These are phyloP conservation scores for Euphorbia tirucalli DNA, from an alignment of 345 rosid species.

Conservation along the genomic window DNA sequence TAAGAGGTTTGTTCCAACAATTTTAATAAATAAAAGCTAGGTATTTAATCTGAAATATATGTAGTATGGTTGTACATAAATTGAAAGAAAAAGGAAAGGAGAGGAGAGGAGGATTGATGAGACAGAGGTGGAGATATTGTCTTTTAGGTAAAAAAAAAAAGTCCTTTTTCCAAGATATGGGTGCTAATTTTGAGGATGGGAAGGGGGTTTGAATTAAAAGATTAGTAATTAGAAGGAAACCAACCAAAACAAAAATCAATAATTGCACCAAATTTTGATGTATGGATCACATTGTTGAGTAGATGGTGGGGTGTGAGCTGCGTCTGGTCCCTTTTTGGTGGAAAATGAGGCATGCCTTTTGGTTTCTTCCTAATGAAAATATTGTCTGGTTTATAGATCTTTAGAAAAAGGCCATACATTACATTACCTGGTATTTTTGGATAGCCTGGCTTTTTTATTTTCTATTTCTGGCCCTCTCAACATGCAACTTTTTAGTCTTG, in stretches of 20 bases:
- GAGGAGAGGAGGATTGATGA: conserved; percentile 16
- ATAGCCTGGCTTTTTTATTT: too few species aligned
- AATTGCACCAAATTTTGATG: conserved; percentile 36
- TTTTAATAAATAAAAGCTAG: too few species aligned
- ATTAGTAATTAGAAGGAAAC: conserved; percentile 1
- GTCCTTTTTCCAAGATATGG: conserved; percentile 45
- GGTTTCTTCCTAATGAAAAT: too few species aligned
- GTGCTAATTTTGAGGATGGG: conserved; percentile 32
- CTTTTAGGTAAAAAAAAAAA: conserved; percentile 27
- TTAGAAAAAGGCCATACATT: too few species aligned
- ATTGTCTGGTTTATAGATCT: too few species aligned
- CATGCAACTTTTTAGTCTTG: too few species aligned
- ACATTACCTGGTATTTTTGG: too few species aligned
- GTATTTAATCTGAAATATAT: too few species aligned
- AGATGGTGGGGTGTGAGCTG: conserved; percentile 24
- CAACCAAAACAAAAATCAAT: conserved; percentile 25
- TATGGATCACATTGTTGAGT: conserved; percentile 44
- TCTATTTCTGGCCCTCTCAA: too few species aligned
- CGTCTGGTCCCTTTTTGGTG: too few species aligned
- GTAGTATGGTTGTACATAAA: too few species aligned
- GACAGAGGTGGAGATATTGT: conserved; percentile 27
- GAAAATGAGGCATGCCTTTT: conserved; percentile 11
- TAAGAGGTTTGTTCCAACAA: too few species aligned
- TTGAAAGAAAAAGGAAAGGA: conserved; percentile 2
- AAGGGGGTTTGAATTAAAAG: conserved; percentile 9